phyloP scores from a whole-genome alignment of 352 stramenopile species.

The Pythium folliculosum region DNA sequence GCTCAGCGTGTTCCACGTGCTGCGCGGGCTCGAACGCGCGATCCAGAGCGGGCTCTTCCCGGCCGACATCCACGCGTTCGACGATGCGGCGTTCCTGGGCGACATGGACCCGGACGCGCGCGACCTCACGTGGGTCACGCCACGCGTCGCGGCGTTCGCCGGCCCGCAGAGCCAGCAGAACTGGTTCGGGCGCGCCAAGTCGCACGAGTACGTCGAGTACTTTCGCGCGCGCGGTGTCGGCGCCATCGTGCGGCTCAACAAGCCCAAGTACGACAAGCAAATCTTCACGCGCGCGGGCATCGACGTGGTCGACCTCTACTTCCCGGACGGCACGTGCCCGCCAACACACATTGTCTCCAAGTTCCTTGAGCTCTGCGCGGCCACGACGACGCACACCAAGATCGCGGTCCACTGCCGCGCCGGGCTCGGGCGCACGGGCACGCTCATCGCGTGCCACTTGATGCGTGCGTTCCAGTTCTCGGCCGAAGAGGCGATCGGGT shows the following conservation, averaged over 20 bases:
- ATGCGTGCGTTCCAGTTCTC: constrained; percentile 95
- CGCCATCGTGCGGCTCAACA: constrained; percentile 91
- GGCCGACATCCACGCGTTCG: constrained; percentile 35
- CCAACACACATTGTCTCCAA: constrained; percentile 63
- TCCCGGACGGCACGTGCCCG: constrained; percentile 91
- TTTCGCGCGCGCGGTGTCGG: constrained; percentile 46
- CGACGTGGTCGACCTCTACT: constrained; percentile 90
- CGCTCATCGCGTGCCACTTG: constrained; percentile 92
- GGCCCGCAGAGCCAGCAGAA: constrained; percentile 55
- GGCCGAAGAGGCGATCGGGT: constrained; percentile 91
- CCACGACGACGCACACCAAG: constrained; percentile 39
- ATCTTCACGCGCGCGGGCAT: constrained; percentile 86
- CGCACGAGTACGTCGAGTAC: constrained; percentile 39
- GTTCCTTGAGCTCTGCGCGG: constrained; percentile 76
- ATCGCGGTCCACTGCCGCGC: constrained; percentile 97
- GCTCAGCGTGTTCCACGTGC: constrained; percentile 32
- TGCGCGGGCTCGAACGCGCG: constrained; percentile 33
- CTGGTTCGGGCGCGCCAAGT: constrained; percentile 53
- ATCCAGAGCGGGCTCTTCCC: constrained; percentile 87
- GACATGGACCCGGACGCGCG: constrained; percentile 28
- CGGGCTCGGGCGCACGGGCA: constrained; percentile 93
- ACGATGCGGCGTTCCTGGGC: constrained; percentile 24
- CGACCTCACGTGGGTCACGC: constrained; percentile 38
- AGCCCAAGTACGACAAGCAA: constrained; percentile 90
- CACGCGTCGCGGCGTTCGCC: constrained; percentile 33